Evolutionary conservation across 805 yeast species (phyloP).

Genomic region (Blastobotrys americana): DNA sequence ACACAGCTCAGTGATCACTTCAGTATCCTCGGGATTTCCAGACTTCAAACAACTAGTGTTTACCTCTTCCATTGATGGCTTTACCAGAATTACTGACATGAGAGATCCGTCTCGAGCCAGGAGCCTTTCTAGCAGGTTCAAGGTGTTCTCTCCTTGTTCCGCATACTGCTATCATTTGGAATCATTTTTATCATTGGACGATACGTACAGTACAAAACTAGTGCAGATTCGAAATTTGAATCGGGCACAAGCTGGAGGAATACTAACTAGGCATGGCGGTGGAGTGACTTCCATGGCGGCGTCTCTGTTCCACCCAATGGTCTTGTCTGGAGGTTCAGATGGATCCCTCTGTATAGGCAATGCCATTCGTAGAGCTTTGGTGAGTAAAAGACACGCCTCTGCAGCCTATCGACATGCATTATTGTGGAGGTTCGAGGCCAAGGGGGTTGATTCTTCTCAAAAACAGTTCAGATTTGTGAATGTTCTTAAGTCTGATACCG

Average conservation of each 20-base stretch:
- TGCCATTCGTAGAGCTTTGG: slow-evolving; percentile 28
- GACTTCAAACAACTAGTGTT: slow-evolving; percentile 31
- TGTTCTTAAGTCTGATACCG: slow-evolving; percentile 33
- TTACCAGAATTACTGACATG: slow-evolving; percentile 32
- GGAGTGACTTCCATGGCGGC: slow-evolving; percentile 36
- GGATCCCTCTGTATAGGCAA: slow-evolving; percentile 41
- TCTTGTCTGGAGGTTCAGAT: slow-evolving; percentile 44
- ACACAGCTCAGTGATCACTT: slow-evolving; percentile 34
- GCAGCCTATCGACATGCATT: slow-evolving; percentile 17
- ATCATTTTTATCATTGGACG: slow-evolving; percentile 38
- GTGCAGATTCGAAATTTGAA: slow-evolving; percentile 33
- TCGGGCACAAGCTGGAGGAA: slow-evolving; percentile 23
- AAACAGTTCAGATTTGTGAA: slow-evolving; percentile 37
- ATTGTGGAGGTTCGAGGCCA: slow-evolving; percentile 34
- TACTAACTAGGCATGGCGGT: slow-evolving; percentile 37
- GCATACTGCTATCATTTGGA: slow-evolving; percentile 23
- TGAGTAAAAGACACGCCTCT: slow-evolving; percentile 21
- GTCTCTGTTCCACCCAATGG: slow-evolving; percentile 41
- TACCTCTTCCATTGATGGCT: slow-evolving; percentile 40
- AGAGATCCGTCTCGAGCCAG: slow-evolving; percentile 20
- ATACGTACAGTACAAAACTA: slow-evolving; percentile 33
- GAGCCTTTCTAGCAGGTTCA: slow-evolving; percentile 22
- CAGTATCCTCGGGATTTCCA: slow-evolving; percentile 33
- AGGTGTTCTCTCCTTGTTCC: slow-evolving; percentile 26
- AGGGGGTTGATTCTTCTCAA: slow-evolving; percentile 14